Conservation (phyloP, 148 eudicot species). For the Heliamphora exappendiculata region DNA sequence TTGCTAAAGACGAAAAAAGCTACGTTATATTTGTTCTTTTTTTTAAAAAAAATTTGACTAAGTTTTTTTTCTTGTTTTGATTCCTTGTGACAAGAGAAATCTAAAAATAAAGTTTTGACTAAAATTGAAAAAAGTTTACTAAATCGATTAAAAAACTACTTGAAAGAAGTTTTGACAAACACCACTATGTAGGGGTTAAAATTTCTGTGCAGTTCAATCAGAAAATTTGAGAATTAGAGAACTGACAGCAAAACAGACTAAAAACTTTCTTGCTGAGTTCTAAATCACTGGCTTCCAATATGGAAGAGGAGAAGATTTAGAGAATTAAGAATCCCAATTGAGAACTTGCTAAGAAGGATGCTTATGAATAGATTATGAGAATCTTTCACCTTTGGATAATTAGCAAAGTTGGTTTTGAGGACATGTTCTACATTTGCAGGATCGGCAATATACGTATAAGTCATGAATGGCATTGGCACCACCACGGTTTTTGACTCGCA, state of each 20-base stretch:
- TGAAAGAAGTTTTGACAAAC: too few relatives aligned
- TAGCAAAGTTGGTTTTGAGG: slow-evolving; percentile 77
- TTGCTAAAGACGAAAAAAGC: too few relatives aligned
- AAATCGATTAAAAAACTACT: too few relatives aligned
- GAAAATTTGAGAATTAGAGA: not conserved
- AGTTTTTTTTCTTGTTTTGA: too few relatives aligned
- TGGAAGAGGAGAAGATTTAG: not conserved
- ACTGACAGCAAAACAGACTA: not conserved
- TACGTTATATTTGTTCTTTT: too few relatives aligned
- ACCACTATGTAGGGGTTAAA: not conserved
- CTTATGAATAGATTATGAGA: not conserved
- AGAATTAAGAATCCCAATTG: not conserved
- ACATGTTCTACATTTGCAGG: slow-evolving; percentile 87
- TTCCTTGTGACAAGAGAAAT: too few relatives aligned
- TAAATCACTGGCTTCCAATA: not conserved
- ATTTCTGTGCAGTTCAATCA: not conserved
- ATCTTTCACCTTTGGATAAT: slow-evolving; percentile 72
- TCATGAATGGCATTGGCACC: slow-evolving; percentile 80
- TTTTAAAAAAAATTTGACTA: too few relatives aligned
- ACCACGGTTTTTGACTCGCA: slow-evolving; percentile 50
- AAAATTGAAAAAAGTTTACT: too few relatives aligned
- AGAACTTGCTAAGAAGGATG: not conserved
- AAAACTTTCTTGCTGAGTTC: not conserved
- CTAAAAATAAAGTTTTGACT: too few relatives aligned
- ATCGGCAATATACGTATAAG: slow-evolving; percentile 85